A percentile compares a stretch with the other conserved stretches of the same genome.
Evolutionary conservation across 441 rosid genomes (phyloP).

Genomic region (Populus trichocarpa): DNA sequence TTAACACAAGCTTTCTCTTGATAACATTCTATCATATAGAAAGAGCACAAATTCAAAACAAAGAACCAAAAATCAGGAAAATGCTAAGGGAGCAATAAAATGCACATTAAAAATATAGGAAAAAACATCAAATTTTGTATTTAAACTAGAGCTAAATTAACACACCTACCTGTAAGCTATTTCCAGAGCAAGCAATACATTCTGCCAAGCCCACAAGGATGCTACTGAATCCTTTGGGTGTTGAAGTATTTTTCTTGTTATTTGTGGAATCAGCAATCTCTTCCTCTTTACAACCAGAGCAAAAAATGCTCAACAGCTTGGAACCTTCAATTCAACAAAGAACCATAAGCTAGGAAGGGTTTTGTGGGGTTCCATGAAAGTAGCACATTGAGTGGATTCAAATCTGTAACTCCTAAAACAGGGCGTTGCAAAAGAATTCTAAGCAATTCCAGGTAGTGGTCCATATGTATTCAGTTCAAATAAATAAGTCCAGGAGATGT

Average conservation of each 20-base stretch:
- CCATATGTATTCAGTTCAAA: not conserved
- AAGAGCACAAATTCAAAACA: conserved; percentile 6
- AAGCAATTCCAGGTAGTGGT: not conserved
- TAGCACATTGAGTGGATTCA: not conserved
- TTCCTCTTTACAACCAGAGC: conserved; percentile 35
- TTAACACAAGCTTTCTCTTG: not conserved
- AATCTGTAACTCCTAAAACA: conserved; percentile 11
- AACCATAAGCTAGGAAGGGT: conserved; percentile 16
- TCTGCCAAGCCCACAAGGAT: conserved; percentile 74
- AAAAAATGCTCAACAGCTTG: conserved; percentile 49
- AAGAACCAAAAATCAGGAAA: not conserved
- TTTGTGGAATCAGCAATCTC: conserved; percentile 34
- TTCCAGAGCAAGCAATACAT: conserved; percentile 54
- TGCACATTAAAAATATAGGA: not conserved
- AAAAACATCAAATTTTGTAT: not conserved
- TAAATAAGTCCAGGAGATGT: not conserved
- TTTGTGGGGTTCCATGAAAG: conserved; percentile 3
- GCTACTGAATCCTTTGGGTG: conserved; percentile 29
- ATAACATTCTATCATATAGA: not conserved
- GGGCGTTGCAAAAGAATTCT: not conserved
- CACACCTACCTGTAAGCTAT: conserved; percentile 35
- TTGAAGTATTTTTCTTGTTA: conserved; percentile 24
- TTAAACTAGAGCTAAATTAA: not conserved
- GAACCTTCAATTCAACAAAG: conserved; percentile 53
- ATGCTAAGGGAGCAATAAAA: not conserved